Conservation (phyloP, 2,329 filamentous ascomycete species). For the Colletotrichum cuscutae region DNA sequence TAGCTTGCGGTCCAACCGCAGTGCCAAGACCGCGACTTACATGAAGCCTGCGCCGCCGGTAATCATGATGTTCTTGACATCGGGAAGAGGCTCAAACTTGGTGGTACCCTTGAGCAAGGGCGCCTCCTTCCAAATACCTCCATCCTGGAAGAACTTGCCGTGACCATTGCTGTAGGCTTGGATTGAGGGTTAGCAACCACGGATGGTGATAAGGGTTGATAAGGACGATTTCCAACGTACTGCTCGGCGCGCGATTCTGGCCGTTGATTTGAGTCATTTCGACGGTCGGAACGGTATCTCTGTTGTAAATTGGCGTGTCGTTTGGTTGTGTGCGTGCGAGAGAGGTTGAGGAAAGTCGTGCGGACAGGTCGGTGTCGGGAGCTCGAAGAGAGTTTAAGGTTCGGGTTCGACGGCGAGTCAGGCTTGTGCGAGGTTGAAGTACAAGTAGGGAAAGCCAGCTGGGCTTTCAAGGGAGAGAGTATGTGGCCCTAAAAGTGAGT, state of each 20-base stretch:
- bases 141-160: constrained; percentile 63
- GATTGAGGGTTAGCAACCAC: constrained; percentile 8
- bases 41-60: constrained; percentile 89
- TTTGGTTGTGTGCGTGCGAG: not conserved
- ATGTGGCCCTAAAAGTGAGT: constrained; percentile 15
- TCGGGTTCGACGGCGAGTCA: constrained; percentile 20
- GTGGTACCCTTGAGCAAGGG: constrained; percentile 77
- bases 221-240: not conserved
- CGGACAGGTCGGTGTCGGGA: constrained; percentile 7
- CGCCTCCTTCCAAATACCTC: constrained; percentile 76
- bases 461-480: constrained; percentile 27
- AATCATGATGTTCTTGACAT: constrained; percentile 84
- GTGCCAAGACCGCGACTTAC: constrained; percentile 57
- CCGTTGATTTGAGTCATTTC: constrained; percentile 27
- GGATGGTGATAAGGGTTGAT: not conserved
- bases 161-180: constrained; percentile 41
- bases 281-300: not conserved
- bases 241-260: constrained; percentile 20
- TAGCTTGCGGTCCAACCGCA: constrained; percentile 17
- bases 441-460: constrained; percentile 24
- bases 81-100: constrained; percentile 73
- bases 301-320: not conserved
- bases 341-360: not conserved
- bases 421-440: constrained; percentile 28
- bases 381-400: constrained; percentile 20